Conservation (phyloP, 1,284 basidiomycete species). For the Ceratobasidium sp. region DNA sequence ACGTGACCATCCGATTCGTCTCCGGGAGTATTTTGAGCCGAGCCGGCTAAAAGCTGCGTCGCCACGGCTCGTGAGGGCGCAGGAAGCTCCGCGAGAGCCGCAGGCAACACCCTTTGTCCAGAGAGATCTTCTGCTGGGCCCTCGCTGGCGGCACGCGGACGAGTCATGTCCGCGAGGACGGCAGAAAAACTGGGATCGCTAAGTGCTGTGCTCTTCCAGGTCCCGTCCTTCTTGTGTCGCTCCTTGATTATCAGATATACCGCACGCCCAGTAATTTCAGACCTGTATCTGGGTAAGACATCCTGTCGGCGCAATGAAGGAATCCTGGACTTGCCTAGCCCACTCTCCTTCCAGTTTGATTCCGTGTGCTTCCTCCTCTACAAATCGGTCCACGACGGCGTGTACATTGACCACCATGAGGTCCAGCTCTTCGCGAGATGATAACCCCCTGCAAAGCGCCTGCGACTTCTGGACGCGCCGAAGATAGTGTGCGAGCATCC, state of each 20-base stretch:
- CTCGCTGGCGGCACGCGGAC: not conserved
- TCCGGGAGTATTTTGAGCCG: not conserved
- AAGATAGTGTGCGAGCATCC: conserved; percentile 37
- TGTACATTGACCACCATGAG: conserved; percentile 20
- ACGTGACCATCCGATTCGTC: not conserved
- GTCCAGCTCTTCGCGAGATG: conserved; percentile 32
- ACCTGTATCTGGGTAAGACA: not conserved
- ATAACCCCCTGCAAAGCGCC: conserved; percentile 11
- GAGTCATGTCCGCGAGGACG: conserved; percentile 21
- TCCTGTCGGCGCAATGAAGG: not conserved
- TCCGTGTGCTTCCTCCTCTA: conserved; percentile 34
- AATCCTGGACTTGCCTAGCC: conserved; percentile 2
- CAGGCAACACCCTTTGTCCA: not conserved
- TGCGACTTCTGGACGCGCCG: conserved; percentile 35
- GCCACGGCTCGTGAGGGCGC: not conserved
- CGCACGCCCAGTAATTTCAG: conserved; percentile 28
- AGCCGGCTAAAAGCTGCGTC: not conserved
- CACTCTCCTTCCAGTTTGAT: conserved; percentile 36
- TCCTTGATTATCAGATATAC: conserved; percentile 28
- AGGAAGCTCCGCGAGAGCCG: conserved; percentile 14
- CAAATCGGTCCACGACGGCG: conserved; percentile 23
- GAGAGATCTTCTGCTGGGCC: not conserved
- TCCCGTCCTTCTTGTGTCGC: conserved; percentile 24
- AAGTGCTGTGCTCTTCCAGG: conserved; percentile 4
- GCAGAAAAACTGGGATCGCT: conserved; percentile 3